Percentiles rank a stretch among this genome's conserved stretches.
These are phyloP conservation scores for Solanum bulbocastanum DNA, from an alignment of 257 asterid genomes.

Conservation along the genomic window DNA sequence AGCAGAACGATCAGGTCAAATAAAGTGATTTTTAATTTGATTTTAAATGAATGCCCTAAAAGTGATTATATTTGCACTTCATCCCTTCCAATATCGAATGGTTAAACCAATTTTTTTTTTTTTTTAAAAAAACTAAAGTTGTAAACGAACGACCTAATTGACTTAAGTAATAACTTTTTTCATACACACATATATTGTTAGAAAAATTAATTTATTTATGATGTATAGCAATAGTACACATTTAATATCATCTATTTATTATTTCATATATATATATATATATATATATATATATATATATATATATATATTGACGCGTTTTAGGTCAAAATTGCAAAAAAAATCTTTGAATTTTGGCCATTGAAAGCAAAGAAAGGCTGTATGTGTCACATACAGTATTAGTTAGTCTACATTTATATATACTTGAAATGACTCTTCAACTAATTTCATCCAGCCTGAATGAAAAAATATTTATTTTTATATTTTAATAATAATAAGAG, in stretches of 20 bases:
- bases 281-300: neutral
- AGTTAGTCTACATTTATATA: neutral
- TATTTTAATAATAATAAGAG: neutral
- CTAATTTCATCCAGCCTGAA: neutral
- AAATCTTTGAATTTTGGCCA: neutral
- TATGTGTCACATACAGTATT: neutral
- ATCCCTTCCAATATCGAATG: no score
- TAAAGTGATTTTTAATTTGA: no score
- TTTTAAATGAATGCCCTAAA: no score
- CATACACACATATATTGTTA: no score
- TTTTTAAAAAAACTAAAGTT: no score
- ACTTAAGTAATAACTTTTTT: no score
- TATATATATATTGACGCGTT: neutral
- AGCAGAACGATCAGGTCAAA: no score
- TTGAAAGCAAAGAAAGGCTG: neutral
- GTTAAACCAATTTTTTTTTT: no score
- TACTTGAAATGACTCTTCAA: constrained; percentile 6
- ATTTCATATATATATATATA: no score
- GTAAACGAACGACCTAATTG: no score
- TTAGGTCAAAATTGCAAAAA: neutral
- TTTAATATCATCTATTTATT: neutral
- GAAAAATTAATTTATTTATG: neutral
- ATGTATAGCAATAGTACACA: neutral
- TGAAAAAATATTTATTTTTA: neutral
- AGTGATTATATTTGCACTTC: no score